Base-by-base conservation (phyloP, 495 filamentous ascomycete species). In the Daldinia loculata region DNA sequence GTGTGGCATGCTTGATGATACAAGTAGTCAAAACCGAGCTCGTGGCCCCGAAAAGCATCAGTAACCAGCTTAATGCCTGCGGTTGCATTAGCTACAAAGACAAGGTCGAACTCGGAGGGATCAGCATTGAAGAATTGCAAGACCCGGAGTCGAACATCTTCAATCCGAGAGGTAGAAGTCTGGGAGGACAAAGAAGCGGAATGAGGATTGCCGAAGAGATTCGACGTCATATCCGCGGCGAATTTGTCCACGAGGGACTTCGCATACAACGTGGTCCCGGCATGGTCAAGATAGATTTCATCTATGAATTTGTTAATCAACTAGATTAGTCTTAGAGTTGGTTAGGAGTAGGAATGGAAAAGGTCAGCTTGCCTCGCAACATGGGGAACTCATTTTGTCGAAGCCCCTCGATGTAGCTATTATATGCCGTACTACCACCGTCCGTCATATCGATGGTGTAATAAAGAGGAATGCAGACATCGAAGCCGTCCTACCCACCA, bases 81-180 rank as follows among this genome's bases (percentile, higher is more conserved):
- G 0, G 95, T 97, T 51, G 95, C 91, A 75, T 98, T 98, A 14
- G 93, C 89, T 70, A 95, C 93, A 77, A 98, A 98, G 17, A 97
- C 87, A 7, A 98, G 77, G 72, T 98, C 95, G 74, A 94, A 98
- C 9, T 91, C 85, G 27, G 88, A 87, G 2, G 93, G 93, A 70
- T 93, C 88, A 3, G 94, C 95, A 52, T 93, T 89, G 80, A 97
- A 95, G 77, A 96, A 93, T 8, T 83, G 84, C 15, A 98, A 84
- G 12, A 91, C 84, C 11, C 88, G 84, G 5, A 93, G 80, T 36
- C 95, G 88, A 62, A 91, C 82, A 76, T 94, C 88, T 58, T 97
- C 93, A 50, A 95, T 88, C 17, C 91, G 83, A 14, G 85, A 83
- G 0, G 89, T 91, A 0, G 94, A 90, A 7, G 87, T 82, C 73